A percentile compares a stretch with the other conserved stretches of the same genome.
Conservation (phyloP, 23 red algal species). For the Agarophyton chilense region DNA sequence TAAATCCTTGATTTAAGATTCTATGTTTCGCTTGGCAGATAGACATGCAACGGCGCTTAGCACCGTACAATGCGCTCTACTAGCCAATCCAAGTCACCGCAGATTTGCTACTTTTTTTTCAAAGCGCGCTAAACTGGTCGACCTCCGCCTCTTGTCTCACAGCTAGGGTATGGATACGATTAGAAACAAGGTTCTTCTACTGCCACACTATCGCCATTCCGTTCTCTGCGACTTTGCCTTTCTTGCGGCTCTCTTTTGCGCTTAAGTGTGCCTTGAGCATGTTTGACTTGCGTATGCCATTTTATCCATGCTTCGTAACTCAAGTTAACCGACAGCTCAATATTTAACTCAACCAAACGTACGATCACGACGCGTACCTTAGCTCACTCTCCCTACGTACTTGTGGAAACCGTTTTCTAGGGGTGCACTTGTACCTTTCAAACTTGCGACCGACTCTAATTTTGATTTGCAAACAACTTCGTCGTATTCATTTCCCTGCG, state of each 20-base stretch:
- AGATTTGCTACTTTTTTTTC: too few relatives aligned
- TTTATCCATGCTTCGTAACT: not conserved
- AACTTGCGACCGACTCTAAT: too few relatives aligned
- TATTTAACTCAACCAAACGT: not conserved
- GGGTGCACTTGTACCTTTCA: not conserved
- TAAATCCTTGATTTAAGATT: too few relatives aligned
- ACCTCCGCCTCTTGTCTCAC: too few relatives aligned
- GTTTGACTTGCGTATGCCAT: not conserved
- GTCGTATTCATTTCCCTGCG: too few relatives aligned
- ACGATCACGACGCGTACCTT: not conserved
- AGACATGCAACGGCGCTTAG: too few relatives aligned
- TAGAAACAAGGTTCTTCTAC: not conserved
- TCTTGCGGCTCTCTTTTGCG: not conserved
- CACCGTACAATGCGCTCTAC: too few relatives aligned
- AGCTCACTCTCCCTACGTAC: not conserved
- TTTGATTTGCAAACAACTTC: too few relatives aligned
- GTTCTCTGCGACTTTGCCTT: not conserved
- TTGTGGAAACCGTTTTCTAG: not conserved
- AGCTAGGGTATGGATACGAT: not conserved
- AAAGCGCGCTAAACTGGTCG: too few relatives aligned
- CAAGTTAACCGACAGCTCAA: not conserved
- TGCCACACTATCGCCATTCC: not conserved
- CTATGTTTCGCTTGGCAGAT: too few relatives aligned
- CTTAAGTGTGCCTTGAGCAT: not conserved
- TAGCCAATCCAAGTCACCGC: too few relatives aligned